phyloP scores from a whole-genome alignment of 2,329 filamentous ascomycete genomes.

The Fusarium domesticum region DNA sequence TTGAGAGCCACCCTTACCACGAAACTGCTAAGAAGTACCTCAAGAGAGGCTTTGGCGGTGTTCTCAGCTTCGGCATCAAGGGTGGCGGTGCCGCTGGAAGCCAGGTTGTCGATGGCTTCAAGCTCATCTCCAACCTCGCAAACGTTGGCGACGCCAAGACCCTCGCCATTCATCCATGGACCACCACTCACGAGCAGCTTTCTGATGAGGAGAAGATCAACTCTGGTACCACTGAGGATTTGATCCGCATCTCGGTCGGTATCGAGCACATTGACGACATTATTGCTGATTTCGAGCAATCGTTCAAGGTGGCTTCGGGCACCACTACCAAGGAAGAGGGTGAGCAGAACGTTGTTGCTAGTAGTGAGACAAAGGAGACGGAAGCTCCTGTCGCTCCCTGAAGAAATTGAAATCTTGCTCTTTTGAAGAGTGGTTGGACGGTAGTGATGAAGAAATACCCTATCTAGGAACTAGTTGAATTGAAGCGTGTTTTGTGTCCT shows the following conservation, averaged over 20 bases:
- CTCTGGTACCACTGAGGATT: slow-evolving; percentile 84
- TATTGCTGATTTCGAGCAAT: slow-evolving; percentile 91
- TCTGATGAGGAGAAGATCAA: slow-evolving; percentile 73
- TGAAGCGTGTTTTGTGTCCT: no score
- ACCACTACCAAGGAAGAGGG: slow-evolving; percentile 37
- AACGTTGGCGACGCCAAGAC: slow-evolving; percentile 97
- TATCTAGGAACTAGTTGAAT: no score
- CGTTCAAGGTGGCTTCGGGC: slow-evolving; percentile 63
- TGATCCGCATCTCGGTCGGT: slow-evolving; percentile 92
- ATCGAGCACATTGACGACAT: slow-evolving; percentile 98
- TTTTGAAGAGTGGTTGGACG: no score
- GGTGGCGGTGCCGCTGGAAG: slow-evolving; percentile 79
- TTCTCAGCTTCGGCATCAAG: slow-evolving; percentile 91
- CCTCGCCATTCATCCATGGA: slow-evolving; percentile 91
- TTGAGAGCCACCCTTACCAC: slow-evolving; percentile 79
- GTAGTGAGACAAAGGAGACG: slow-evolving; percentile 34
- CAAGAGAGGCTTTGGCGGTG: slow-evolving; percentile 78
- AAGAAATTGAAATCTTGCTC: neutral
- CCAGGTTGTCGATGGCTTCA: slow-evolving; percentile 89
- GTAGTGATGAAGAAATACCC: no score
- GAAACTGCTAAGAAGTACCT: slow-evolving; percentile 83
- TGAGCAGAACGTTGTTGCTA: slow-evolving; percentile 21
- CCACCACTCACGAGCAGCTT: slow-evolving; percentile 91
- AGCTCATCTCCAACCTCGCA: slow-evolving; percentile 90
- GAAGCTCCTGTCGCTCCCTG: slow-evolving; percentile 35